Evolutionary conservation across 345 rosid genomes (phyloP).

Genomic region (Rhodomyrtus tomentosa): DNA sequence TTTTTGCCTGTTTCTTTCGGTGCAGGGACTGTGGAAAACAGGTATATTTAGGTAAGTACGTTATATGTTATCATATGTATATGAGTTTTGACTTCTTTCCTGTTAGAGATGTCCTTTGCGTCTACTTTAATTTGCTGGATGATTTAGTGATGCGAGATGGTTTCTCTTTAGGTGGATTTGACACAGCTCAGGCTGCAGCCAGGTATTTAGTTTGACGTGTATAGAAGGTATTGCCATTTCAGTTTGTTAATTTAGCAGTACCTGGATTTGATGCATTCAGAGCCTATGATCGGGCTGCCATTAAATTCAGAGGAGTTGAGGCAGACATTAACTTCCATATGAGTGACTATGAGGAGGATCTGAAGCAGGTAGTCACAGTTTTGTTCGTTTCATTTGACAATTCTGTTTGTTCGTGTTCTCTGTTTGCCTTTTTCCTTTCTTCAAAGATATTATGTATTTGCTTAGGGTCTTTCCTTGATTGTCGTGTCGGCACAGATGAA

Average conservation of each 20-base stretch:
- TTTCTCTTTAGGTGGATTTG: slow-evolving; percentile 72
- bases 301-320: slow-evolving; percentile 85
- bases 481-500: slow-evolving; percentile 37
- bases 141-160: slow-evolving; percentile 1
- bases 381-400: background rate
- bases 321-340: slow-evolving; percentile 89
- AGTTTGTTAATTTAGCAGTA: background rate
- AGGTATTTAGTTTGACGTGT: slow-evolving; percentile 28
- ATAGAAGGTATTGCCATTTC: background rate
- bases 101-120: background rate
- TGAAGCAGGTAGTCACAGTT: slow-evolving; percentile 40
- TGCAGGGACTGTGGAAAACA: slow-evolving; percentile 98
- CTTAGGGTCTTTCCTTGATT: slow-evolving; percentile 1
- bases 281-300: slow-evolving; percentile 97
- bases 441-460: background rate
- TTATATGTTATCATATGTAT: background rate
- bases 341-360: slow-evolving; percentile 77
- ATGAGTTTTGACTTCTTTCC: background rate
- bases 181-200: slow-evolving; percentile 98
- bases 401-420: background rate
- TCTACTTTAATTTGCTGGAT: background rate
- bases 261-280: slow-evolving; percentile 17
- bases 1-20: background rate
- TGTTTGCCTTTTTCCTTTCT: background rate
- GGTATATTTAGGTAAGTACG: slow-evolving; percentile 76